phyloP scores from a whole-genome alignment of 2,329 filamentous ascomycete species.

The Aspergillus brunneoviolaceus region DNA sequence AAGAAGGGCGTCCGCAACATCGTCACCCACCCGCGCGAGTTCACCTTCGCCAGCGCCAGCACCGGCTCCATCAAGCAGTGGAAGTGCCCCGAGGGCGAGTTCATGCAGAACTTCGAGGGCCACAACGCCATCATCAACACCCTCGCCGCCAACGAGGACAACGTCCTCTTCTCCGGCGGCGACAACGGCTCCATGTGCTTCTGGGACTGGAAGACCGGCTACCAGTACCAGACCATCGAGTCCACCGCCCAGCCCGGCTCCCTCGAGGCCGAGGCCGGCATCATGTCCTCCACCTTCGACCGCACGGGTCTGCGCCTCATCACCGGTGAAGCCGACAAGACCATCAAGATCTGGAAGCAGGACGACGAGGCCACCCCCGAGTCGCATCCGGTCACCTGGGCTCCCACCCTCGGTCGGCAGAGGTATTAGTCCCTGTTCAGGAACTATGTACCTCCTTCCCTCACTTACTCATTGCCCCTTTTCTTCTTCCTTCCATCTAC shows the following conservation, averaged over 20 bases:
- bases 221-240: conserved; percentile 86
- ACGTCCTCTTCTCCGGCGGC: conserved; percentile 89
- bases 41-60: conserved; percentile 91
- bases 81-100: conserved; percentile 96
- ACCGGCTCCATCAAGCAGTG: conserved; percentile 97
- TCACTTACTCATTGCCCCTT: not conserved
- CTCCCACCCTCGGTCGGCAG: conserved; percentile 72
- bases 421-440: conserved; percentile 59
- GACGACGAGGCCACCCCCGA: conserved; percentile 89
- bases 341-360: conserved; percentile 96
- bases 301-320: conserved; percentile 84
- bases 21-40: conserved; percentile 83
- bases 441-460: not conserved
- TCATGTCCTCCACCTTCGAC: conserved; percentile 94
- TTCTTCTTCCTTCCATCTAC: conserved; percentile 13
- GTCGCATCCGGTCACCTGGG: conserved; percentile 90
- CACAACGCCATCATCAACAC: conserved; percentile 97
- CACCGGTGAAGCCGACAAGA: conserved; percentile 95
- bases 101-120: conserved; percentile 98
- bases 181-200: conserved; percentile 97
- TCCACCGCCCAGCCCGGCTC: conserved; percentile 92
- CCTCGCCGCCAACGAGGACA: conserved; percentile 87
- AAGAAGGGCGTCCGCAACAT: conserved; percentile 93
- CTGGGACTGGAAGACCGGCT: conserved; percentile 98
- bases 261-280: conserved; percentile 87